These are phyloP conservation scores for Calonectria hawksworthii DNA, from an alignment of 2,329 filamentous ascomycete species.

Conservation along the genomic window DNA sequence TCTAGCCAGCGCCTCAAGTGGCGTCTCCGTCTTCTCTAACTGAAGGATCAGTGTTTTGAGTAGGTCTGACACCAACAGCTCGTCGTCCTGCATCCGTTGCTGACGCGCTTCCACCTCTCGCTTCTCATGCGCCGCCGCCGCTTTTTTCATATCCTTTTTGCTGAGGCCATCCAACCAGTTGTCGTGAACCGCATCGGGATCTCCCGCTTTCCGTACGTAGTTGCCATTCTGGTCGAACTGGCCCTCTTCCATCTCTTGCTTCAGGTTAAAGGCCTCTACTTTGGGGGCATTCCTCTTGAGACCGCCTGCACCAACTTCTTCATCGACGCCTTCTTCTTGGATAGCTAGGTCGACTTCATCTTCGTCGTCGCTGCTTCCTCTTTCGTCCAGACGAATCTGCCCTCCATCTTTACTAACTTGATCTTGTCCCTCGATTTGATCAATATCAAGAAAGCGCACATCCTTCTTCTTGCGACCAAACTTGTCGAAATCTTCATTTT, in stretches of 20 bases:
- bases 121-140: constrained; percentile 88
- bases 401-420: constrained; percentile 80
- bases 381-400: constrained; percentile 73
- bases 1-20: constrained; percentile 87
- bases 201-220: constrained; percentile 88
- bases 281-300: constrained; percentile 95
- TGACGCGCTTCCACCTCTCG: constrained; percentile 82
- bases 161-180: constrained; percentile 92
- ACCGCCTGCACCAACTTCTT: constrained; percentile 90
- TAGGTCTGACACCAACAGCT: constrained; percentile 79
- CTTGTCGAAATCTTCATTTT: constrained; percentile 49
- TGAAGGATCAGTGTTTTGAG: constrained; percentile 79
- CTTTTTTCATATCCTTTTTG: constrained; percentile 93
- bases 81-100: constrained; percentile 81
- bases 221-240: constrained; percentile 93
- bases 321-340: constrained; percentile 83
- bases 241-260: constrained; percentile 90
- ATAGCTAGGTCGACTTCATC: constrained; percentile 80
- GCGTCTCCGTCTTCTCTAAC: constrained; percentile 86
- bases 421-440: constrained; percentile 85
- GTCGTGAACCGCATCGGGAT: constrained; percentile 93
- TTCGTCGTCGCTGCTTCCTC: constrained; percentile 72
- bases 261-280: constrained; percentile 97
- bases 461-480: constrained; percentile 72
- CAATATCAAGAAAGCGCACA: constrained; percentile 71